Conservation (phyloP, 345 rosid species). For the Trapa incisa region DNA sequence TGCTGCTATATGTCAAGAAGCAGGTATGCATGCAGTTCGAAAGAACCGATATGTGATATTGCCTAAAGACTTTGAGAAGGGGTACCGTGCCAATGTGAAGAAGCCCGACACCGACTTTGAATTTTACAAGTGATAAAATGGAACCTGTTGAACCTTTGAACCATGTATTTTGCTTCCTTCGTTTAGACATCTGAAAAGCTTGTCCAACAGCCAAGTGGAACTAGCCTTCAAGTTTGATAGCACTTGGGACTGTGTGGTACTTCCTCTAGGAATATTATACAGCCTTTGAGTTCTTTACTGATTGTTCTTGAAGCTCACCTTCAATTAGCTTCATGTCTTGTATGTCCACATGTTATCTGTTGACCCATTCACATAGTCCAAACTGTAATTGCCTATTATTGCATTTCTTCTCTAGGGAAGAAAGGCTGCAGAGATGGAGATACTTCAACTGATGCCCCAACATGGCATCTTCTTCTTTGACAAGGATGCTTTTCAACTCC, state of each 20-base stretch:
- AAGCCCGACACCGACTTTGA: conserved; percentile 97
- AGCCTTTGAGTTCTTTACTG: no score
- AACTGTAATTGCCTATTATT: neutral
- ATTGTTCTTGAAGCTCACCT: no score
- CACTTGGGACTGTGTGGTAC: no score
- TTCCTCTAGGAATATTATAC: no score
- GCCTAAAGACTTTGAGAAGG: conserved; percentile 97
- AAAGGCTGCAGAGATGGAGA: conserved; percentile 28
- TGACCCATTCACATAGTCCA: neutral
- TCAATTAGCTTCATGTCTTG: no score
- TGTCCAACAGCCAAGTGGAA: neutral
- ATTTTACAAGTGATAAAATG: conserved; percentile 55
- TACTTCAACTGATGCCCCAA: conserved; percentile 20
- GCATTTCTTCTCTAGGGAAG: conserved; percentile 10
- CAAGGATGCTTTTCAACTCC: conserved; percentile 15
- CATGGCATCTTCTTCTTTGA: conserved; percentile 10
- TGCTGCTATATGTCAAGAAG: conserved; percentile 96
- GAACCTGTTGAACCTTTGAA: neutral
- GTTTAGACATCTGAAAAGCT: neutral
- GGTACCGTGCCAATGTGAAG: conserved; percentile 94
- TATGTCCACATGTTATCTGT: no score
- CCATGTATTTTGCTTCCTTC: neutral
- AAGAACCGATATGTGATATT: conserved; percentile 94
- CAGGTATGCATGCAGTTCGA: conserved; percentile 98
- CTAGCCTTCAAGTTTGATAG: no score